Percentiles rank a stretch among this genome's conserved stretches.
Evolutionary conservation across 495 filamentous ascomycete species (phyloP).

Genomic region (Jackrogersella multiformis): DNA sequence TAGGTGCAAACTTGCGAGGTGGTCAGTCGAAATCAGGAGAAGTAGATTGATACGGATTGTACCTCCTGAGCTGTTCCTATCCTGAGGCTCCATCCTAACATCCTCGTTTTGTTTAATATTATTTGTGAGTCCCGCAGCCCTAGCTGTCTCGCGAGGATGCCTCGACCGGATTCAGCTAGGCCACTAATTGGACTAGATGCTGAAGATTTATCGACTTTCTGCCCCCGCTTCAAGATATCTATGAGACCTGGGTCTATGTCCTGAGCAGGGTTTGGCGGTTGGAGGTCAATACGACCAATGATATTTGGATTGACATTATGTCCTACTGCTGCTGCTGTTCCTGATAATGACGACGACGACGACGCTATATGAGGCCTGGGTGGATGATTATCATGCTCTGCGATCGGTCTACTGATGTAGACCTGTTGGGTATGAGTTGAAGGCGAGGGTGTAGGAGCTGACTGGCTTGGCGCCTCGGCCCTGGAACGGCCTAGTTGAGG

Average conservation of each 20-base stretch:
- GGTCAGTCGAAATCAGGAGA: slow-evolving; percentile 2
- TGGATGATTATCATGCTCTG: background rate
- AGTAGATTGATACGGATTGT: slow-evolving; percentile 7
- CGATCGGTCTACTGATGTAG: background rate
- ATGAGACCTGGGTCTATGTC: slow-evolving; percentile 23
- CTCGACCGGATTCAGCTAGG: slow-evolving; percentile 32
- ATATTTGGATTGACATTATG: background rate
- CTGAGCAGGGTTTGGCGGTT: background rate
- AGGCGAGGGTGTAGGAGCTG: slow-evolving; percentile 14
- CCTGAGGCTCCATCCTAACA: slow-evolving; percentile 57
- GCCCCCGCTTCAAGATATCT: slow-evolving; percentile 33
- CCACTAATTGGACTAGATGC: slow-evolving; percentile 18
- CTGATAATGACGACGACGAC: background rate
- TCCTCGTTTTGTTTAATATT: slow-evolving; percentile 50
- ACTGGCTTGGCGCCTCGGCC: slow-evolving; percentile 6
- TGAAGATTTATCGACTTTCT: slow-evolving; percentile 33
- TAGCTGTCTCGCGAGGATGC: slow-evolving; percentile 41
- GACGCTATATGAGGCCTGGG: background rate
- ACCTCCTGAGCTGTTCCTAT: slow-evolving; percentile 54
- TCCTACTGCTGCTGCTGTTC: background rate
- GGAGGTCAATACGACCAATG: background rate
- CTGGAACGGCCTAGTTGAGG: background rate
- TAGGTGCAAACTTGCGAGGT: slow-evolving; percentile 31
- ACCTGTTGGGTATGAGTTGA: background rate
- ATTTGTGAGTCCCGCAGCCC: slow-evolving; percentile 44